Evolutionary conservation across 2,329 filamentous ascomycete species (phyloP), one percentile per base, ranked within the genome.

Genomic region (Hypomyces rosellus): DNA sequence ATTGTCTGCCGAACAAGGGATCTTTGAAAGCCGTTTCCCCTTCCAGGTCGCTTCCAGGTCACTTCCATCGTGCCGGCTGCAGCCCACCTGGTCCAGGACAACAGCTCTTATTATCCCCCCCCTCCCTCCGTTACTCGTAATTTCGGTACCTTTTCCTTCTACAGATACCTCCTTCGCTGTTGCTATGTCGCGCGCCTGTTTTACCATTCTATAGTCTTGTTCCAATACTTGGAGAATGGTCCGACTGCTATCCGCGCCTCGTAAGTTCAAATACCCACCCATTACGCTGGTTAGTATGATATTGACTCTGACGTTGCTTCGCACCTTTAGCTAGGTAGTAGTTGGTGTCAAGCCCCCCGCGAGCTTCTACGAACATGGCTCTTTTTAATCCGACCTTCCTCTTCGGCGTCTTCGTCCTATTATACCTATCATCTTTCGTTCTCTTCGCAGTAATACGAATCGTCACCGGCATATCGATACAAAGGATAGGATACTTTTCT

Each of bases 381-480:
- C 77, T 85, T 60, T 72, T 85, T 59, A 82, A 79, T 63, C 85
- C 86, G 60, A 88, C 92, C 59, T 96, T 96, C 66, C 73, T 96
- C 57, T 82, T 95, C 63, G 92, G 92, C 66, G 76, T 95, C 60
- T 63, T 91, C 65, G 83, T 97, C 61, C 79, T 97, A 57, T 74
- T 89, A 55, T 99, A 97, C 73, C 80, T 99, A 41, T 86, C 84
- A 55, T 90, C 92, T 55, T 99, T 99, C 65, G 85, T 99, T 54
- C 69, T 96, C 53, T 96, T 99, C 68, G 93, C 93, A 62, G 80
- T 97, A 60, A 73, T 99, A 56, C 89, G 93, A 59, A 91, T 97
- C 60, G 76, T 92, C 54, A 97, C 92, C 34, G 93, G 93, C 54
- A 77, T 99, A 51, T 99, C 93, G 5, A 96, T 99, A 57, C 95